Evolutionary conservation across 805 yeast species (phyloP).

Genomic region (Saccharomycopsis malanga): DNA sequence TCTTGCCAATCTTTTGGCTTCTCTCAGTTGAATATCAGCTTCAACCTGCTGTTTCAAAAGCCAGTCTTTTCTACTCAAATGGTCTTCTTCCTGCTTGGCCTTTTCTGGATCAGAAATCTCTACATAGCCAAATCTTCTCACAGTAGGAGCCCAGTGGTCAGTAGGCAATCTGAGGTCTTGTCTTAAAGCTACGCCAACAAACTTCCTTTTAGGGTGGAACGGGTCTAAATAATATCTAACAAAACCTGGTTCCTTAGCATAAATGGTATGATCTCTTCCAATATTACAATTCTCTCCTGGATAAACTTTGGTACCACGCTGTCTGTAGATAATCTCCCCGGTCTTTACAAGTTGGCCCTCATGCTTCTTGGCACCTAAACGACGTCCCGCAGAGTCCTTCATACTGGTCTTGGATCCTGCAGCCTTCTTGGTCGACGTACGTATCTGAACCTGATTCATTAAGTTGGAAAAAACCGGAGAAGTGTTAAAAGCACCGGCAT

Average conservation of each 20-base stretch:
- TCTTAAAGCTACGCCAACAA: constrained; percentile 78
- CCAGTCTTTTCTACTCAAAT: constrained; percentile 61
- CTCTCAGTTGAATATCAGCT: constrained; percentile 35
- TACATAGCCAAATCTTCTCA: constrained; percentile 74
- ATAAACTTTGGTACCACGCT: constrained; percentile 88
- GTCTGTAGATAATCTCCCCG: constrained; percentile 87
- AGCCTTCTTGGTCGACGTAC: constrained; percentile 90
- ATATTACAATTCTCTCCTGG: constrained; percentile 91
- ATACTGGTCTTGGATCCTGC: constrained; percentile 92
- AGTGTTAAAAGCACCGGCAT: constrained; percentile 6
- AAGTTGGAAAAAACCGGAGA: neutral
- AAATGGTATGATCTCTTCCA: constrained; percentile 91
- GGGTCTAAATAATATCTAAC: constrained; percentile 92
- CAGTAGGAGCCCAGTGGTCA: constrained; percentile 84
- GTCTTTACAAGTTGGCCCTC: constrained; percentile 68
- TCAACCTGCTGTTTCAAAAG: constrained; percentile 48
- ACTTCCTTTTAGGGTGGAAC: constrained; percentile 87
- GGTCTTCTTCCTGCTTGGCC: constrained; percentile 52
- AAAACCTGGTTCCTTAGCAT: constrained; percentile 86
- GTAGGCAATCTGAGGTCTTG: constrained; percentile 66
- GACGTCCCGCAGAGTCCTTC: constrained; percentile 91
- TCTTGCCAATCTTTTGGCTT: constrained; percentile 31
- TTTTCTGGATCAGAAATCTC: constrained; percentile 42
- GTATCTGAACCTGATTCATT: constrained; percentile 35
- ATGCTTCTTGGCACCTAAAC: constrained; percentile 83